A percentile compares a stretch with the other conserved stretches of the same genome.
Conservation (phyloP, 208 protist species). For the Acanthamoeba comandoni region DNA sequence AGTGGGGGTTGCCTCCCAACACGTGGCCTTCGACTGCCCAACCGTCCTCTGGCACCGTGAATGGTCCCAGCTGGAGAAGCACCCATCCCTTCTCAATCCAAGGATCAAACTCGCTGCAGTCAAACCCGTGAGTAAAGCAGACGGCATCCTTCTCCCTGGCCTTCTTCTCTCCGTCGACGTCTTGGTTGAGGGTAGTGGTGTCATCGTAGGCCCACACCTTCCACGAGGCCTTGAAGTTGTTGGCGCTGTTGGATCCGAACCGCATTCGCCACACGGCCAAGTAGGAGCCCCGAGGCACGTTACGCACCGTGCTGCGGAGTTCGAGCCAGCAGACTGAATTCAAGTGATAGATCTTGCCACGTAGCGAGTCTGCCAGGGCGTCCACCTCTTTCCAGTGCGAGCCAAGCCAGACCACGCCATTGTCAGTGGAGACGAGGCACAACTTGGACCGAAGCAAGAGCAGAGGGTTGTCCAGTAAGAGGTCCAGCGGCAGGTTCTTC, state of each 20-base stretch:
- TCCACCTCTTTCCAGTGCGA: constrained; percentile 4
- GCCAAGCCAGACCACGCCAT: constrained; percentile 3
- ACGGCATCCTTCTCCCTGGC: not conserved
- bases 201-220: not conserved
- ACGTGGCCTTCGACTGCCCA: not conserved
- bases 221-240: not conserved
- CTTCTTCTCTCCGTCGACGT: not conserved
- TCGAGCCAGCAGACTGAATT: not conserved
- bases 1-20: not conserved
- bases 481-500: too few relatives aligned
- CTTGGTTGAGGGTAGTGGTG: not conserved
- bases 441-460: not conserved
- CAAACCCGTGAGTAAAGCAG: not conserved
- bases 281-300: constrained; percentile 7
- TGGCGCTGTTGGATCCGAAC: not conserved
- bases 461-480: not conserved
- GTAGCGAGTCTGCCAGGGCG: not conserved
- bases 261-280: not conserved
- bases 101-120: not conserved
- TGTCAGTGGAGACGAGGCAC: not conserved
- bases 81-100: constrained; percentile 24
- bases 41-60: not conserved
- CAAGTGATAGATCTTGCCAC: not conserved
- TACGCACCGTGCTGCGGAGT: not conserved
- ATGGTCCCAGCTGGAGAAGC: not conserved